A percentile compares a stretch with the other conserved stretches of the same genome.
These are phyloP conservation scores for Aspergillus sp. DNA, from an alignment of 2,329 filamentous ascomycete species.

Conservation along the genomic window DNA sequence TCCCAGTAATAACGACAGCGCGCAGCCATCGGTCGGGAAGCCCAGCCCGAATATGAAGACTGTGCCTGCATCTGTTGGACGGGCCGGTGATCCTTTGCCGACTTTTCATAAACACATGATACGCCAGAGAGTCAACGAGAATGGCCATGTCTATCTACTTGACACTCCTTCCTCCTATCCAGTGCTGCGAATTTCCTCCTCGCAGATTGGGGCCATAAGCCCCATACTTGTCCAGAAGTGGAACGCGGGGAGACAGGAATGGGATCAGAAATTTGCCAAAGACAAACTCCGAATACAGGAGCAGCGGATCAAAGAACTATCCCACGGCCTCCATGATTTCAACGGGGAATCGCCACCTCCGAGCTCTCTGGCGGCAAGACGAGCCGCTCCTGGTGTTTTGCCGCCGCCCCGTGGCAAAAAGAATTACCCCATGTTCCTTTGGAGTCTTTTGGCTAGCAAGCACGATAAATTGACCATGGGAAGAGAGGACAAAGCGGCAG, in stretches of 20 bases:
- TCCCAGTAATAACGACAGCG: slow-evolving; percentile 33
- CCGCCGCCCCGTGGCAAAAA: slow-evolving; percentile 32
- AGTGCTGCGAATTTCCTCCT: slow-evolving; percentile 53
- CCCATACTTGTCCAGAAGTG: slow-evolving; percentile 71
- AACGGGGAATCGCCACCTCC: slow-evolving; percentile 72
- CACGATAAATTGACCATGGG: slow-evolving; percentile 68
- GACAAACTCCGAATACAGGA: slow-evolving; percentile 64
- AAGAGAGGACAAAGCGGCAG: slow-evolving; percentile 17
- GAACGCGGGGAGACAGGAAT: slow-evolving; percentile 63
- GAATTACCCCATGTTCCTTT: slow-evolving; percentile 70
- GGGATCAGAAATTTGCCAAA: slow-evolving; percentile 62
- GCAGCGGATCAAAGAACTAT: slow-evolving; percentile 62
- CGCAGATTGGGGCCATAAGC: slow-evolving; percentile 70
- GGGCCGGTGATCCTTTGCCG: slow-evolving; percentile 74
- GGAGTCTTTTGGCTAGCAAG: slow-evolving; percentile 80
- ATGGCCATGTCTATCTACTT: slow-evolving; percentile 65
- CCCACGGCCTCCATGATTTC: slow-evolving; percentile 61
- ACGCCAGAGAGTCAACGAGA: slow-evolving; percentile 70
- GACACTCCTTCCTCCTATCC: slow-evolving; percentile 55
- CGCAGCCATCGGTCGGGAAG: slow-evolving; percentile 4
- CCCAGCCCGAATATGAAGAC: slow-evolving; percentile 8
- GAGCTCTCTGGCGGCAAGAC: slow-evolving; percentile 67
- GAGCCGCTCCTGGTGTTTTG: slow-evolving; percentile 29
- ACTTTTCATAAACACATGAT: slow-evolving; percentile 82
- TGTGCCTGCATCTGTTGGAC: slow-evolving; percentile 53